Conservation (phyloP, 2,329 filamentous ascomycete species). For the Cercospora janseana region DNA sequence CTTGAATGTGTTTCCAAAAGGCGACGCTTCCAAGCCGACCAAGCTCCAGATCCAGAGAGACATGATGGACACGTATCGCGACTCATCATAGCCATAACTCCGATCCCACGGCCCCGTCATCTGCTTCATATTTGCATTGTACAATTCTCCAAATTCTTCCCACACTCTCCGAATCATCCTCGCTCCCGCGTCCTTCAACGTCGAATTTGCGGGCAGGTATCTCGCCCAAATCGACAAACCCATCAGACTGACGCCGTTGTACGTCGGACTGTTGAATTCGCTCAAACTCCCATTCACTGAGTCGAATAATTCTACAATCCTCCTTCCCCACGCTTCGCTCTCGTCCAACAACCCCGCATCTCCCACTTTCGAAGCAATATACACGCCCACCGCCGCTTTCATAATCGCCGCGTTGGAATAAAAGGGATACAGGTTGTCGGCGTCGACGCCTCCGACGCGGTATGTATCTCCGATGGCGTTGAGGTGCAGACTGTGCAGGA, state of each 20-base stretch:
- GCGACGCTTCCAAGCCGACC: constrained; percentile 49
- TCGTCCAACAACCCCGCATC: constrained; percentile 59
- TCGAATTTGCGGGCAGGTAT: constrained; percentile 55
- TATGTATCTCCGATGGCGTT: constrained; percentile 60
- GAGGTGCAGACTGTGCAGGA: constrained; percentile 56
- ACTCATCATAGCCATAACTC: constrained; percentile 64
- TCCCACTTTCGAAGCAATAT: constrained; percentile 55
- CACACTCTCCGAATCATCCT: constrained; percentile 58
- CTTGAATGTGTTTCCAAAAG: constrained; percentile 36
- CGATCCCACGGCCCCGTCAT: constrained; percentile 65
- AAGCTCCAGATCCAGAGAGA: constrained; percentile 59
- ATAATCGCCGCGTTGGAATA: constrained; percentile 63
- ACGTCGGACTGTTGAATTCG: constrained; percentile 63
- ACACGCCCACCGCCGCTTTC: constrained; percentile 61
- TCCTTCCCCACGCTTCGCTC: constrained; percentile 56
- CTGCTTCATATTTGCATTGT: constrained; percentile 59
- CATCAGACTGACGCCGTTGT: constrained; percentile 61
- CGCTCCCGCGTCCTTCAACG: constrained; percentile 54
- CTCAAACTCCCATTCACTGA: constrained; percentile 55
- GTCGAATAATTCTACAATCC: constrained; percentile 58
- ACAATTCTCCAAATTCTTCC: constrained; percentile 51
- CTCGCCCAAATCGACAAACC: constrained; percentile 60
- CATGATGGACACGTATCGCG: constrained; percentile 58
- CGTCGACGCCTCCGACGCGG: constrained; percentile 58
- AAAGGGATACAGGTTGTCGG: constrained; percentile 61